Evolutionary conservation across 305 asterid species (phyloP).

Genomic region (Withania somnifera): DNA sequence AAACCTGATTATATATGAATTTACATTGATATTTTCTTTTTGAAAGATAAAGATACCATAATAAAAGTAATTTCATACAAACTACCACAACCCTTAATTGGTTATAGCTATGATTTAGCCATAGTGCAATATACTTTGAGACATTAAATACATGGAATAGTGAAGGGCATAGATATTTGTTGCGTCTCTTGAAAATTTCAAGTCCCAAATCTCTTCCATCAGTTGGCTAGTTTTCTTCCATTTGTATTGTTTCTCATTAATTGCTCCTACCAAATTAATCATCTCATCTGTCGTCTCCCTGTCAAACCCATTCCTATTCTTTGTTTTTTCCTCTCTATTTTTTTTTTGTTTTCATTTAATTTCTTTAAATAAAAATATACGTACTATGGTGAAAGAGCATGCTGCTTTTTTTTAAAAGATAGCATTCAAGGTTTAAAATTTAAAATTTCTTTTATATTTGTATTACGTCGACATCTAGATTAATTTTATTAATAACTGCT

Average conservation of each 20-base stretch:
- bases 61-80: too few species aligned
- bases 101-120: not conserved
- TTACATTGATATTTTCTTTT: too few species aligned
- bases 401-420: too few species aligned
- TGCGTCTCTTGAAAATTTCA: not conserved
- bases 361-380: not conserved
- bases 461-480: too few species aligned
- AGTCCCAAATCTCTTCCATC: not conserved
- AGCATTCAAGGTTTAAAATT: too few species aligned
- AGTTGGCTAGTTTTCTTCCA: not conserved
- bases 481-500: too few species aligned
- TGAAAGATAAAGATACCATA: too few species aligned
- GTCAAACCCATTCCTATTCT: not conserved
- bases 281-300: not conserved
- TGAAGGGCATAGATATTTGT: constrained; percentile 1
- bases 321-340: not conserved
- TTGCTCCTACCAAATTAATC: not conserved
- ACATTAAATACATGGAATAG: not conserved
- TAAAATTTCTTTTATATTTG: too few species aligned
- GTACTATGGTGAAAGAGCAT: too few species aligned
- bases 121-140: not conserved
- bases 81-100: too few species aligned
- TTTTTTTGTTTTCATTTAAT: not conserved
- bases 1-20: too few species aligned
- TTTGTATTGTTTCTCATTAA: not conserved